Conservation (phyloP, 2,329 filamentous ascomycete genomes). For the Aspergillus awamori region DNA sequence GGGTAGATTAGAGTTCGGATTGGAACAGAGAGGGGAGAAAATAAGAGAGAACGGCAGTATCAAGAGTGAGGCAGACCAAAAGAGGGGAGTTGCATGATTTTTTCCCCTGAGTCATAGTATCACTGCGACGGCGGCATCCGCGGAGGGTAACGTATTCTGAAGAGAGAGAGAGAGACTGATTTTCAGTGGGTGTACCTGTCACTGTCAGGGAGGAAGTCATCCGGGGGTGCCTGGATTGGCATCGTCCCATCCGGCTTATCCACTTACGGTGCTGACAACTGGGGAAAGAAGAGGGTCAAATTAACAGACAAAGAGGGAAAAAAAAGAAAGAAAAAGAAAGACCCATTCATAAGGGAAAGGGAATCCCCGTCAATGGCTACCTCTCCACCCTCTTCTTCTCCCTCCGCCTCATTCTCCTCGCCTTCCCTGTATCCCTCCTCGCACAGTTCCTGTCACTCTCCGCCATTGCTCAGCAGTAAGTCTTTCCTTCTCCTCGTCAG, state of each 20-base stretch:
- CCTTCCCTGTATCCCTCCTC: conserved; percentile 36
- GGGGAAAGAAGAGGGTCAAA: neutral
- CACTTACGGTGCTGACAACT: conserved; percentile 2
- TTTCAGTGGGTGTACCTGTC: no score
- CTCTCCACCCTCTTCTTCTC: conserved; percentile 20
- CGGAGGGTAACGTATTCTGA: neutral
- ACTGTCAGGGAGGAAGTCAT: conserved; percentile 11
- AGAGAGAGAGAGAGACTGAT: no score
- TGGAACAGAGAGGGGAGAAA: neutral
- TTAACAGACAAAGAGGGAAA: neutral
- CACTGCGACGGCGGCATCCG: neutral
- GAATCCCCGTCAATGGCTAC: conserved; percentile 18
- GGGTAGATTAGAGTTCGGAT: neutral
- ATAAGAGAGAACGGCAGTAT: neutral
- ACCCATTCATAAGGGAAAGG: neutral
- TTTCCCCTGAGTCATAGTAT: neutral
- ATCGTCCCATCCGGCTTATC: conserved; percentile 6
- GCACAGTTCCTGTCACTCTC: conserved; percentile 30
- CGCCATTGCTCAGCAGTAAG: conserved; percentile 23
- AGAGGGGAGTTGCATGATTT: neutral
- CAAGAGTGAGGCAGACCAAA: neutral
- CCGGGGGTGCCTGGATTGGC: conserved; percentile 7
- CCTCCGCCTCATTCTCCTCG: conserved; percentile 29
- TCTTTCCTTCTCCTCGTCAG: conserved; percentile 2
- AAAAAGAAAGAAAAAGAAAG: conserved; percentile 11